Evolutionary conservation across 2,329 filamentous ascomycete genomes (phyloP).

Genomic region (Juglanconis sp.): DNA sequence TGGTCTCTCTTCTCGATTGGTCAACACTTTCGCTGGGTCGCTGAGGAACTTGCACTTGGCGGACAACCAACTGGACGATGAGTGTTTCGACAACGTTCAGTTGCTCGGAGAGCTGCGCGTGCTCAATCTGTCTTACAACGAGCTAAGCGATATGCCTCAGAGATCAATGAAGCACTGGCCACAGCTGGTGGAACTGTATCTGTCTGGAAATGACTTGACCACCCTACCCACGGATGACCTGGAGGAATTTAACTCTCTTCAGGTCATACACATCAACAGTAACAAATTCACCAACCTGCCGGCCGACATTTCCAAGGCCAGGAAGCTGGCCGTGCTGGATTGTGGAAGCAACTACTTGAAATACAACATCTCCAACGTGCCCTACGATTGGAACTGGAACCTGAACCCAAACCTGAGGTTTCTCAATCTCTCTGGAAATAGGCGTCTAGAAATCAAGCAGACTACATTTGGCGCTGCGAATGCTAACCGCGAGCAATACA

Average conservation of each 20-base stretch:
- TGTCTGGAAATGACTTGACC: constrained; percentile 92
- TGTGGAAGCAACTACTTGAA: constrained; percentile 94
- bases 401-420: constrained; percentile 94
- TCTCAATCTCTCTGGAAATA: constrained; percentile 95
- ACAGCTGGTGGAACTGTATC: constrained; percentile 83
- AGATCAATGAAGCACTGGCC: constrained; percentile 87
- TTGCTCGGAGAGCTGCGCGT: constrained; percentile 79
- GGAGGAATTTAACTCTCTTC: constrained; percentile 82
- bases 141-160: constrained; percentile 86
- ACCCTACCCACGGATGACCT: constrained; percentile 90
- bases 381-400: constrained; percentile 99
- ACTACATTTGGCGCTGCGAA: constrained; percentile 52
- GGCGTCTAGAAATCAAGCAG: constrained; percentile 84
- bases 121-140: constrained; percentile 92
- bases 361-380: constrained; percentile 98
- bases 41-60: constrained; percentile 82
- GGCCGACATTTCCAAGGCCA: constrained; percentile 90
- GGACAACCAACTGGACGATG: constrained; percentile 90
- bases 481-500: constrained; percentile 67
- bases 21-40: constrained; percentile 84
- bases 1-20: constrained; percentile 72
- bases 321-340: constrained; percentile 86
- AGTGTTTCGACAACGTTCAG: constrained; percentile 89
- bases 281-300: constrained; percentile 98
- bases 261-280: constrained; percentile 90